A percentile compares a stretch with the other conserved stretches of the same genome.
phyloP scores from a whole-genome alignment of 345 rosid genomes.

The Noccaea bulbosa region DNA sequence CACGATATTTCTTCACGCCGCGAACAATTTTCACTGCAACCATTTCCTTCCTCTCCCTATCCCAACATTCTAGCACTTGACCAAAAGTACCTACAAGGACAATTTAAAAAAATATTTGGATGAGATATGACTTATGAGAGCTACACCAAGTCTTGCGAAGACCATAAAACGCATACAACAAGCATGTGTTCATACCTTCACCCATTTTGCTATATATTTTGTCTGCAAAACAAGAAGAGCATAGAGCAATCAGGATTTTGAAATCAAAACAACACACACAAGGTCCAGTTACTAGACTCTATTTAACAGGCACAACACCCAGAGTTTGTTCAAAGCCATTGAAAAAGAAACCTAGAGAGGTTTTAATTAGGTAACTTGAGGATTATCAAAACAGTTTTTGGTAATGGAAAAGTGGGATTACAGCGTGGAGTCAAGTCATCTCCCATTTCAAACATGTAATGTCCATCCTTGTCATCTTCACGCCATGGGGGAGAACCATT shows the following conservation, averaged over 20 bases:
- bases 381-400: slow-evolving; percentile 36
- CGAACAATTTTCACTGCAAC: slow-evolving; percentile 91
- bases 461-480: slow-evolving; percentile 98
- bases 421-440: slow-evolving; percentile 95
- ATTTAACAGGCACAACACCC: slow-evolving; percentile 5
- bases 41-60: slow-evolving; percentile 82
- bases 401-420: slow-evolving; percentile 65
- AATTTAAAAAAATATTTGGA: background rate
- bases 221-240: slow-evolving; percentile 55
- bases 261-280: background rate
- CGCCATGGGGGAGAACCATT: slow-evolving; percentile 89
- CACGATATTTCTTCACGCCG: slow-evolving; percentile 84
- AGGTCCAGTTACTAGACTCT: slow-evolving; percentile 18
- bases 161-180: slow-evolving; percentile 4
- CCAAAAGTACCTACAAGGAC: slow-evolving; percentile 74
- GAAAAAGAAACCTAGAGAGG: background rate
- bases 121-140: slow-evolving; percentile 15
- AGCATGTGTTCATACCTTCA: slow-evolving; percentile 57
- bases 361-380: background rate
- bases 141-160: background rate
- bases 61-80: slow-evolving; percentile 95
- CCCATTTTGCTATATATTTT: slow-evolving; percentile 90
- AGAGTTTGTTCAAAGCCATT: slow-evolving; percentile 13
- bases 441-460: slow-evolving; percentile 96
- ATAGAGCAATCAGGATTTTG: slow-evolving; percentile 7